Evolutionary conservation across 2,329 filamentous ascomycete genomes (phyloP).

Genomic region (Fusarium sp.): DNA sequence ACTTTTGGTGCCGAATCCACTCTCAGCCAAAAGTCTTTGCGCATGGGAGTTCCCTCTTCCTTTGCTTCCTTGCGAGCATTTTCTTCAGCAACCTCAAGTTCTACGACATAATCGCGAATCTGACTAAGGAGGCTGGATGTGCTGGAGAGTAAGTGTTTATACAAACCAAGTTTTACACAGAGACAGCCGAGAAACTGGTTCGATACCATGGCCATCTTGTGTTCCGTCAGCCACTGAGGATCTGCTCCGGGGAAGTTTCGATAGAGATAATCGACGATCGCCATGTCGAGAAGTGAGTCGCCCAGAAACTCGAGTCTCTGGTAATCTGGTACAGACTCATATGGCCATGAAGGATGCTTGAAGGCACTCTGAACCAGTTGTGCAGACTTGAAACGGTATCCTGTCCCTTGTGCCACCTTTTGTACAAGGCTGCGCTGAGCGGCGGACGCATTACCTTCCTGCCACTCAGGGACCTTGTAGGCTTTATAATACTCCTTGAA

Average conservation of each 20-base stretch:
- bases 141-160: conserved; percentile 74
- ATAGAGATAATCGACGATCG: conserved; percentile 84
- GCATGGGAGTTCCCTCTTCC: conserved; percentile 43
- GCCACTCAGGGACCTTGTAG: conserved; percentile 78
- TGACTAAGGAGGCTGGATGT: conserved; percentile 52
- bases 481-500: conserved; percentile 78
- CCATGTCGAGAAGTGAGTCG: conserved; percentile 88
- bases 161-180: conserved; percentile 79
- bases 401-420: conserved; percentile 67
- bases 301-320: conserved; percentile 93
- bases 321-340: conserved; percentile 82
- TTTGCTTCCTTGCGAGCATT: conserved; percentile 48
- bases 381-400: conserved; percentile 76
- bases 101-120: conserved; percentile 64
- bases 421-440: conserved; percentile 74
- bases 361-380: conserved; percentile 85
- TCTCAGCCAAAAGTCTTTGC: conserved; percentile 74
- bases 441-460: conserved; percentile 68
- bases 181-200: conserved; percentile 92
- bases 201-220: conserved; percentile 99
- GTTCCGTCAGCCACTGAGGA: conserved; percentile 96
- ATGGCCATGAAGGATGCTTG: conserved; percentile 86
- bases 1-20: conserved; percentile 73
- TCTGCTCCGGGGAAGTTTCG: conserved; percentile 79
- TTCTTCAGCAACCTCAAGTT: conserved; percentile 62